Conservation (phyloP, 345 rosid species). For the Citrus medica region DNA sequence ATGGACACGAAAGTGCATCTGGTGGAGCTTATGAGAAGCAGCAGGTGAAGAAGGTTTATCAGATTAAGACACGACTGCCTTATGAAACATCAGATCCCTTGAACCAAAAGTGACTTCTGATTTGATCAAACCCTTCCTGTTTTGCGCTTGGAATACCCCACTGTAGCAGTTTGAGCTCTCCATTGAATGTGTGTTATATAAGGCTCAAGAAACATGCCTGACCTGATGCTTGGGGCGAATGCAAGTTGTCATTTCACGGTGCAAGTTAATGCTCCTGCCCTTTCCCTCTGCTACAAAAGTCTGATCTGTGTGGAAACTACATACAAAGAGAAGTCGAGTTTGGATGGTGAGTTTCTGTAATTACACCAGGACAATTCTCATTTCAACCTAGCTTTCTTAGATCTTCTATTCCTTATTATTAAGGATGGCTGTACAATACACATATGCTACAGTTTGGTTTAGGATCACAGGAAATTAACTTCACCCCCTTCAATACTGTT, state of each 20-base stretch:
- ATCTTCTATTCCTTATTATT: neutral
- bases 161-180: neutral
- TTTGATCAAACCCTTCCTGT: neutral
- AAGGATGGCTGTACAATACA: neutral
- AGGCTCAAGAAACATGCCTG: neutral
- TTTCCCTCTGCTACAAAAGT: neutral
- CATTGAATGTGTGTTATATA: neutral
- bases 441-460: neutral
- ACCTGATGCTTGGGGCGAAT: neutral
- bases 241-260: neutral
- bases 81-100: slow-evolving; percentile 25
- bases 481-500: neutral
- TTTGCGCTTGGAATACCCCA: neutral
- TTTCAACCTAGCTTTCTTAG: neutral
- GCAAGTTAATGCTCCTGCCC: neutral
- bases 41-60: slow-evolving; percentile 53
- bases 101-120: slow-evolving; percentile 17
- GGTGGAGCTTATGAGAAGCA: slow-evolving; percentile 46
- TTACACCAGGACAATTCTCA: neutral
- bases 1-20: slow-evolving; percentile 33
- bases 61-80: slow-evolving; percentile 38
- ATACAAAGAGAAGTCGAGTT: neutral
- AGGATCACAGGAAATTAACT: neutral
- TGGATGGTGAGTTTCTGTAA: slow-evolving; percentile 2
- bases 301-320: neutral